These are phyloP conservation scores for Tylopilus sp. DNA, from an alignment of 768 basidiomycete genomes.

Conservation along the genomic window DNA sequence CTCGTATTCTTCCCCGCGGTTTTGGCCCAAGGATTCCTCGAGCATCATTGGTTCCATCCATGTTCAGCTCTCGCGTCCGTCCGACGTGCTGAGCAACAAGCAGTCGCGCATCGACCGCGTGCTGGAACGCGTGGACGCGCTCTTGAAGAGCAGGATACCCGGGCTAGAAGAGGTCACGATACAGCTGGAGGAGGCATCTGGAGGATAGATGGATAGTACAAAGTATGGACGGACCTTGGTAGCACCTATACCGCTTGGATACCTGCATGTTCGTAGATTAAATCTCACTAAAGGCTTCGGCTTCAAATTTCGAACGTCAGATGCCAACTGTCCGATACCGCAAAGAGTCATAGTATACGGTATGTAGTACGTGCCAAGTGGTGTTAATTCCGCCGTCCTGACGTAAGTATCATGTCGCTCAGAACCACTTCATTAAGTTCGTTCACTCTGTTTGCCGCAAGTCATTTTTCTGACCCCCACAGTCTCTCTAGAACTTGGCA, in stretches of 20 bases:
- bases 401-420: neutral
- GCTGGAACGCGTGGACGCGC: constrained; percentile 67
- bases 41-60: constrained; percentile 89
- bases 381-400: too few species aligned
- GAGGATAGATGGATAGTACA: constrained; percentile 1
- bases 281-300: too few species aligned
- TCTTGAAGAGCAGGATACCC: constrained; percentile 68
- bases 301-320: too few species aligned
- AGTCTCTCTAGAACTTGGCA: neutral
- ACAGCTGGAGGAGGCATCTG: constrained; percentile 59
- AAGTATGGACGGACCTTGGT: constrained; percentile 6
- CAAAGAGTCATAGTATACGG: too few species aligned
- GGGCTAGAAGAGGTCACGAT: constrained; percentile 89
- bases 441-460: neutral
- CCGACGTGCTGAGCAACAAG: constrained; percentile 37
- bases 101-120: constrained; percentile 51
- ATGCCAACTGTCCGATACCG: too few species aligned
- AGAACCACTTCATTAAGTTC: too few species aligned
- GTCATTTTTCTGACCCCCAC: neutral
- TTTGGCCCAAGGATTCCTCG: constrained; percentile 94
- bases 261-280: constrained; percentile 15
- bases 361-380: too few species aligned
- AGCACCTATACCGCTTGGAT: constrained; percentile 8
- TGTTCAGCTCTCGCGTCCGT: constrained; percentile 74
- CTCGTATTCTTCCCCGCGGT: constrained; percentile 77